Evolutionary conservation across 2,329 filamentous ascomycete species (phyloP), one percentile per base, ranked within the genome.

Genomic region (Hypomyces rosellus): DNA sequence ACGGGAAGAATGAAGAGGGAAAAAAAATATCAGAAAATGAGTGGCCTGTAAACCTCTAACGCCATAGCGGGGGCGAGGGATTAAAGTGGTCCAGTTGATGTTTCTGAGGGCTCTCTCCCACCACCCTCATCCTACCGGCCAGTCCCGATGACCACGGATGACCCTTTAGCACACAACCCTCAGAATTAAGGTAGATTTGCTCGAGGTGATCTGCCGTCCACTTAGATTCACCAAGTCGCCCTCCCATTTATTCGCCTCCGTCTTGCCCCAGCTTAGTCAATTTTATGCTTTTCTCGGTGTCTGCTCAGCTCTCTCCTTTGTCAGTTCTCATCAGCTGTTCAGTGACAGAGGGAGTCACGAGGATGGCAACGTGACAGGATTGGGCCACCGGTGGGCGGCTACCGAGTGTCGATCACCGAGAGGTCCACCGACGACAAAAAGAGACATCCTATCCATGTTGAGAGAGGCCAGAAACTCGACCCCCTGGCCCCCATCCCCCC

Each of bases 291-390:
- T 44, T n/a, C 12, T 15, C 12, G 8, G 20, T n/a, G 20, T 14
- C 18, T 12, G 22, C 14, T 44, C 13, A 44, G 41, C 22, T 30
- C 12, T 37, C 38, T 30, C 20, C 33, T 44, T 30, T 30, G 25
- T 30, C 25, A 30, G 25, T 25, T 33, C 34, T 41, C 45, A 48
- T 51, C 49, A 51, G 45, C 49, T 51, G 49, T 45, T 18, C 34
- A 39, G 38, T 30, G 45, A 30, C 34, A 45, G 16, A 20, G 33
- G 34, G 3, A 41, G 18, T 15, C 25, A 30, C 25, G 25, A 30
- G 37, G 16, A 44, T 45, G 49, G 40, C 49, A 48, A 20, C 49
- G 49, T 51, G 49, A 51, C 49, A 39, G 45, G 49, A 51, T 51
- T 44, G 40, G 49, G 33, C 39, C 45, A 44, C 33, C 38, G 42